These are phyloP conservation scores for Trichoderma koningiopsis DNA, from an alignment of 2,329 filamentous ascomycete genomes.

Conservation along the genomic window DNA sequence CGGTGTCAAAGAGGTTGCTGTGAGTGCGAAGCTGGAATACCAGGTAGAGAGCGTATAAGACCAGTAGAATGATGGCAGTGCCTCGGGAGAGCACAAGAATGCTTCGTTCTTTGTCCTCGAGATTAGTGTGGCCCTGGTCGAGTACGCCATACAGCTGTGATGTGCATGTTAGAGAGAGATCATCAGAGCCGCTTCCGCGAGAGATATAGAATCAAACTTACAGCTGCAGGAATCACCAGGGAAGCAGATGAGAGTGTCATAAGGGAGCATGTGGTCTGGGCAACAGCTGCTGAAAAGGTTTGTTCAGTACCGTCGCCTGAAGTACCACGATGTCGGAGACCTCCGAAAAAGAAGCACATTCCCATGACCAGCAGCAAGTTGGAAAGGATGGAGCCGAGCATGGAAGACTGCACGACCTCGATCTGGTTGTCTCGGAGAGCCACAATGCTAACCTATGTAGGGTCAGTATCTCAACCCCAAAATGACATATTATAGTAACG, in stretches of 20 bases:
- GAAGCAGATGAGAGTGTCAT: conserved; percentile 77
- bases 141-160: conserved; percentile 67
- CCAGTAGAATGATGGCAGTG: conserved; percentile 72
- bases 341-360: conserved; percentile 78
- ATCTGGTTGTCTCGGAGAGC: conserved; percentile 84
- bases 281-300: conserved; percentile 72
- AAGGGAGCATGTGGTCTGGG: conserved; percentile 73
- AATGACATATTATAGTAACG: not conserved
- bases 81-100: conserved; percentile 74
- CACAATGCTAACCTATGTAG: conserved; percentile 80
- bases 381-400: conserved; percentile 93
- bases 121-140: conserved; percentile 44
- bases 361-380: conserved; percentile 87
- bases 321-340: conserved; percentile 61
- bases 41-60: conserved; percentile 76
- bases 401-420: conserved; percentile 94
- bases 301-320: conserved; percentile 67
- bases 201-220: conserved; percentile 39
- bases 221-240: conserved; percentile 75
- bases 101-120: conserved; percentile 49
- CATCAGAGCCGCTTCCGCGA: not conserved
- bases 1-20: conserved; percentile 68
- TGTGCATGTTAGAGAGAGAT: conserved; percentile 28
- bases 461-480: conserved; percentile 10
- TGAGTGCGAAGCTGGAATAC: conserved; percentile 78